Evolutionary conservation across 805 yeast genomes (phyloP).

Genomic region (Cyberlindnera xylosilytica): DNA sequence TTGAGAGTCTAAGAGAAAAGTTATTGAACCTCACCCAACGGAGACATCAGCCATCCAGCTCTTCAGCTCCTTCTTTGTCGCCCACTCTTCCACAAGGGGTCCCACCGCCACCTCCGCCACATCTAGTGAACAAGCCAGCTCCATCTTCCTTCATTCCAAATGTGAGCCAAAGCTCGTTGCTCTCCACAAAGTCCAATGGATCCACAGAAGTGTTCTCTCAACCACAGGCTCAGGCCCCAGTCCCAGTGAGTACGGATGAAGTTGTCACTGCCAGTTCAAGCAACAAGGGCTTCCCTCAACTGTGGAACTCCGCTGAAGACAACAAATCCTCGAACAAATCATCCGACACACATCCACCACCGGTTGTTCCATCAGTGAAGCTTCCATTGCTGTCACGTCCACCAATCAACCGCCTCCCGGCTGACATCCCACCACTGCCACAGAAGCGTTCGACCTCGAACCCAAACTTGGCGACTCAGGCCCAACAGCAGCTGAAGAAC

Average conservation of each 20-base stretch:
- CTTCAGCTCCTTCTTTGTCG: background rate
- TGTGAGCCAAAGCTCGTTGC: constrained; percentile 2
- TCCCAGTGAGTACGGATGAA: no score
- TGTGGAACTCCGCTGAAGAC: no score
- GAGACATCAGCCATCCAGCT: background rate
- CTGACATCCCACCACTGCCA: background rate
- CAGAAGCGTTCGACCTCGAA: background rate
- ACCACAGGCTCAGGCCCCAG: no score
- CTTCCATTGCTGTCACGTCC: background rate
- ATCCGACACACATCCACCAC: background rate
- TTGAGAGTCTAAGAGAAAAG: constrained; percentile 1
- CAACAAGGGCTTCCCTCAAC: no score
- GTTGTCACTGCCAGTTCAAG: no score
- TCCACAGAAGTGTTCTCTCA: background rate
- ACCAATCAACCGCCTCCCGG: no score
- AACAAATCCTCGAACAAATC: no score
- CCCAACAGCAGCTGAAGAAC: background rate
- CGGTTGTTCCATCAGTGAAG: background rate
- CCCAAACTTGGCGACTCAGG: background rate
- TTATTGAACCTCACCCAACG: background rate
- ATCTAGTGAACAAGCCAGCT: constrained; percentile 8
- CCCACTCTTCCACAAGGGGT: constrained; percentile 3
- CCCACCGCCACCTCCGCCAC: constrained; percentile 19
- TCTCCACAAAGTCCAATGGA: background rate
- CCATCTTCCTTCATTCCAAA: constrained; percentile 16